Base-by-base conservation (phyloP, 139 green algal species). In the Spirogloea muscicola region DNA sequence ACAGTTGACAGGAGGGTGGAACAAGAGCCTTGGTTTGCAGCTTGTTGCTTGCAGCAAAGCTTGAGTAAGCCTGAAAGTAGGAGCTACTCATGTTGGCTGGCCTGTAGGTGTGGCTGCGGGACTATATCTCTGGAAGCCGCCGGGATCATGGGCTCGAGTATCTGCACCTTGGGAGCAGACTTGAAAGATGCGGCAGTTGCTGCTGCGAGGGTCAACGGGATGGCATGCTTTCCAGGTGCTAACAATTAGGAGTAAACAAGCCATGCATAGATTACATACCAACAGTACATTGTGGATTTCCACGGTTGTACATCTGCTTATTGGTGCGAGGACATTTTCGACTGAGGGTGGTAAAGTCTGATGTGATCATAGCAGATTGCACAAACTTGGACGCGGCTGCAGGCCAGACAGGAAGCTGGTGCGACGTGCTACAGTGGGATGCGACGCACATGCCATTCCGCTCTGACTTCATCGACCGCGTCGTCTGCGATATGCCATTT, bases 401-500 rank as follows among this genome's bases (percentile, higher is more conserved):
- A 27, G 57, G 41, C n/a, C 33, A 34, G 57, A n/a, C 41, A 34
- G 10, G 33, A 65, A 38, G 57, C 33, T 3, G 31, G 49, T 76
- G 68, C 29, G 71, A 79, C 33, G 18, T 74, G 29, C 10, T 77
- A 1, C n/a, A n/a, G 6, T 79, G 71, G 71, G 68, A 82, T 3
- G 71, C 71, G 18, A 72, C 38, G 27, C 27, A 13, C 0, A 67
- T 79, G 38, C 71, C 71, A 10, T n/a, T 81, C 3, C 42, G 69
- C 10, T 36, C 18, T 2, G 68, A 68, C 27, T 81, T 18, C 21
- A 25, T 79, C 10, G 71, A 79, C 41, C 71, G 71, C 5, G 66
- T 79, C 25, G 39, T 79, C 43, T 79, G 68, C 41, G 71, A 79
- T 38, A 79, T 79, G 71, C 71, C 71, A 2, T 79, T 79, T 31